Conservation (phyloP, 2,329 filamentous ascomycete genomes). For the Colletotrichum tropicicola region DNA sequence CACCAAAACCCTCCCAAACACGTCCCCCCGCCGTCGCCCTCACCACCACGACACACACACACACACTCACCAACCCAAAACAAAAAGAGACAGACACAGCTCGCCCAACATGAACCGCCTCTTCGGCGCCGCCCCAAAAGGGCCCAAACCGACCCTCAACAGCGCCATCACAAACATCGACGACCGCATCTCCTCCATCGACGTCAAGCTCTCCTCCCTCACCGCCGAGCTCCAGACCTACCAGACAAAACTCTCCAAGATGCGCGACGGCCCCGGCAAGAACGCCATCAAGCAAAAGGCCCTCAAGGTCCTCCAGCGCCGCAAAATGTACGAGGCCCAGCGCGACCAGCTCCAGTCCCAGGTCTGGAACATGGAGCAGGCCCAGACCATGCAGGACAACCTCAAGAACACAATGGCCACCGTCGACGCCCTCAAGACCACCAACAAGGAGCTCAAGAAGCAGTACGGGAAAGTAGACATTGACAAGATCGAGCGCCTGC, state of each 20-base stretch:
- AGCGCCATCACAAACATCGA: conserved; percentile 88
- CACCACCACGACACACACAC: not conserved
- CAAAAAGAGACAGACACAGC: not conserved
- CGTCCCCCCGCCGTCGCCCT: not conserved
- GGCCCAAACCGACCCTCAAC: conserved; percentile 89
- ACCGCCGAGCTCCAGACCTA: conserved; percentile 91
- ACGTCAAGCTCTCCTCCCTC: conserved; percentile 92
- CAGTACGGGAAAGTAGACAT: conserved; percentile 98
- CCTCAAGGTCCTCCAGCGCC: conserved; percentile 90
- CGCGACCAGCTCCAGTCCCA: conserved; percentile 94
- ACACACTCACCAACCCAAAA: not conserved
- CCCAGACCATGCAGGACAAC: conserved; percentile 98
- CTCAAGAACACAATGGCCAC: conserved; percentile 98
- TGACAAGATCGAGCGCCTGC: conserved; percentile 95
- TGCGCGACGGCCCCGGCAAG: conserved; percentile 96
- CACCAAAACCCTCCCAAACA: not conserved
- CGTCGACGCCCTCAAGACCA: conserved; percentile 96
- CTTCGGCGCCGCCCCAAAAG: conserved; percentile 87
- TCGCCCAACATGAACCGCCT: conserved; percentile 85
- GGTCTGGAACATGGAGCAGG: conserved; percentile 99
- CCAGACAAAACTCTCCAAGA: conserved; percentile 86
- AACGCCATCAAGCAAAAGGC: conserved; percentile 93
- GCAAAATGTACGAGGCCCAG: conserved; percentile 93
- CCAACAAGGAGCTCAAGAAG: conserved; percentile 89
- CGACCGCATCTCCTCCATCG: conserved; percentile 83